Percentiles rank a stretch among this genome's conserved stretches.
Conservation (phyloP, 2,329 filamentous ascomycete species). For the Huntiella decipiens region DNA sequence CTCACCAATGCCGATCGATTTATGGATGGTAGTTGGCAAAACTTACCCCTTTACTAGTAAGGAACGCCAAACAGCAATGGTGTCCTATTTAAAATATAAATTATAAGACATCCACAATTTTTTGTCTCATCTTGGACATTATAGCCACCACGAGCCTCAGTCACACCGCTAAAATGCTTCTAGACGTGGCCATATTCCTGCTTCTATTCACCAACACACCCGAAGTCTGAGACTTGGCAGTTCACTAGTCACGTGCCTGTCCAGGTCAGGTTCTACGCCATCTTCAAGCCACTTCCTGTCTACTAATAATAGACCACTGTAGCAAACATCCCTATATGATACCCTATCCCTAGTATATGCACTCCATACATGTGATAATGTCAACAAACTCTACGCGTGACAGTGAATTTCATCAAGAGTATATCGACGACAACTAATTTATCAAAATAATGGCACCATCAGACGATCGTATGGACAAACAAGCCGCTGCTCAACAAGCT, state of each 20-base stretch:
- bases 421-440: neutral
- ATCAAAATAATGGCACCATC: conserved; percentile 19
- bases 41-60: too few relatives aligned
- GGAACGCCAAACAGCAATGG: too few relatives aligned
- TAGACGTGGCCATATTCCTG: too few relatives aligned
- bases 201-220: too few relatives aligned
- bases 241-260: too few relatives aligned
- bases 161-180: too few relatives aligned
- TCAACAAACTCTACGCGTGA: neutral
- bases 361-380: neutral
- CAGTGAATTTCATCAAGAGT: neutral
- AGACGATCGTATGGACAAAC: conserved; percentile 40
- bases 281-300: neutral
- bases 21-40: too few relatives aligned
- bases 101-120: too few relatives aligned
- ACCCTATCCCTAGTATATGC: neutral
- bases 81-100: too few relatives aligned
- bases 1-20: too few relatives aligned
- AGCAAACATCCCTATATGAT: neutral
- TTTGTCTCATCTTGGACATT: neutral
- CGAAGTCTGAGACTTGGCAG: too few relatives aligned
- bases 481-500: conserved; percentile 60
- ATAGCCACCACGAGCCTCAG: neutral
- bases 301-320: neutral
- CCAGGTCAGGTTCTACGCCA: neutral